Evolutionary conservation across 2,329 filamentous ascomycete species (phyloP).

Genomic region (Arthroderma sp.): DNA sequence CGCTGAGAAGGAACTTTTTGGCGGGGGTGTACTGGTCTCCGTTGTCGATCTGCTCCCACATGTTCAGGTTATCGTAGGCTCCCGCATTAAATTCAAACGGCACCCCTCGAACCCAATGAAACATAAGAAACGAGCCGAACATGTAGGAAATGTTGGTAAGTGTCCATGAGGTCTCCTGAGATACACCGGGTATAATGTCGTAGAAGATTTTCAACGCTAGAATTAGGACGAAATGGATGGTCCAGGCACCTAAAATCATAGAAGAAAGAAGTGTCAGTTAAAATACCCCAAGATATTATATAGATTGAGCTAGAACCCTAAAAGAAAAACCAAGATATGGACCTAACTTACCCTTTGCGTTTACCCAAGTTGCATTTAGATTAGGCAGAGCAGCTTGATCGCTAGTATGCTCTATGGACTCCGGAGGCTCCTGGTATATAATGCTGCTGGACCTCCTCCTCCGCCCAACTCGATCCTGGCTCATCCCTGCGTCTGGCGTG

Average conservation of each 20-base stretch:
- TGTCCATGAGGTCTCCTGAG: slow-evolving; percentile 97
- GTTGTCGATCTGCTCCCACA: slow-evolving; percentile 99
- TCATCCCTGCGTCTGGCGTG: slow-evolving; percentile 48
- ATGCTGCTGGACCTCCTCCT: slow-evolving; percentile 95
- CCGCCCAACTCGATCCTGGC: slow-evolving; percentile 54
- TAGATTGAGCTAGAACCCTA: not conserved
- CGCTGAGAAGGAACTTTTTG: slow-evolving; percentile 93
- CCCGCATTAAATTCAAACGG: slow-evolving; percentile 98
- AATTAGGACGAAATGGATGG: slow-evolving; percentile 91
- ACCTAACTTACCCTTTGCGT: slow-evolving; percentile 71
- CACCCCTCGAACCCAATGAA: slow-evolving; percentile 94
- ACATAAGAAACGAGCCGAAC: slow-evolving; percentile 98
- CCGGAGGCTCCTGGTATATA: slow-evolving; percentile 92
- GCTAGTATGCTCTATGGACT: slow-evolving; percentile 94
- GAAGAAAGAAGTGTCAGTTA: slow-evolving; percentile 6
- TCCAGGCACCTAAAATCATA: slow-evolving; percentile 67
- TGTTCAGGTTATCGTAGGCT: slow-evolving; percentile 98
- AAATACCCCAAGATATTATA: not conserved
- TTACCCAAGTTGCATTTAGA: slow-evolving; percentile 96
- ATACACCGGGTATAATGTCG: slow-evolving; percentile 89
- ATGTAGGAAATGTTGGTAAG: slow-evolving; percentile 98
- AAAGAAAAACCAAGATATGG: not conserved
- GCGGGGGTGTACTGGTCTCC: slow-evolving; percentile 96
- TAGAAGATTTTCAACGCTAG: slow-evolving; percentile 86
- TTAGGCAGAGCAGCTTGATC: slow-evolving; percentile 93